Evolutionary conservation across 306 rosid genomes (phyloP).

Genomic region (Cicer cuneatum): DNA sequence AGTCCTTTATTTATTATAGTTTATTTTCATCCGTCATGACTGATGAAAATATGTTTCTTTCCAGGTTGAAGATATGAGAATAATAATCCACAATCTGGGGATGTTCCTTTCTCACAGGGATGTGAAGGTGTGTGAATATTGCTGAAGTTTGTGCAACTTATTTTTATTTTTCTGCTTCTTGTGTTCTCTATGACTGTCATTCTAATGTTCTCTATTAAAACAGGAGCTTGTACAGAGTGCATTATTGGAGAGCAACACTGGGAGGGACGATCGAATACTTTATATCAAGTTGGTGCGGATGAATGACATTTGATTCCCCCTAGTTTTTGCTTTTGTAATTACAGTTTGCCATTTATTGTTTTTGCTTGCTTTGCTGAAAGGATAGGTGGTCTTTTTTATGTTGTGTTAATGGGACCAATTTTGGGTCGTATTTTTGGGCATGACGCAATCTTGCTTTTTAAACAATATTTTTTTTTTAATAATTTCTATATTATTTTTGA

Average conservation of each 20-base stretch:
- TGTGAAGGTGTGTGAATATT: conserved; percentile 74
- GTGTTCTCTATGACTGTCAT: conserved; percentile 1
- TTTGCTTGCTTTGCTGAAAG: conserved; percentile 7
- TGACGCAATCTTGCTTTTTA: not conserved
- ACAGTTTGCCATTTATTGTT: not conserved
- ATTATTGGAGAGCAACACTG: conserved; percentile 91
- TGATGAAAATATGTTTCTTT: conserved; percentile 37
- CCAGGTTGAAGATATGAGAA: conserved; percentile 97
- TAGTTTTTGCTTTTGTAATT: conserved; percentile 2
- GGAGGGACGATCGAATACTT: conserved; percentile 89
- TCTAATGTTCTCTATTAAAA: conserved; percentile 32
- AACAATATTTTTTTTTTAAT: not conserved
- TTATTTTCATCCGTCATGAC: conserved; percentile 8
- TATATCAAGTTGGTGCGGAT: conserved; percentile 85
- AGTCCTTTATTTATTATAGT: not conserved
- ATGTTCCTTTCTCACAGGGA: conserved; percentile 92
- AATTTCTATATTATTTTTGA: not conserved
- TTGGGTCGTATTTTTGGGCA: not conserved
- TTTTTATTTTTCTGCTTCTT: not conserved
- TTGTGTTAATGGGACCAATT: not conserved
- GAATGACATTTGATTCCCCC: conserved; percentile 48
- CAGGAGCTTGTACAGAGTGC: conserved; percentile 99
- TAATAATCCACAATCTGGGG: conserved; percentile 80
- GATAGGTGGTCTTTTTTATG: not conserved
- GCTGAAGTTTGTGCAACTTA: not conserved